Base-by-base conservation (phyloP, 192 early-diverging fungal species). In the Lunasporangiospora selenospora region DNA sequence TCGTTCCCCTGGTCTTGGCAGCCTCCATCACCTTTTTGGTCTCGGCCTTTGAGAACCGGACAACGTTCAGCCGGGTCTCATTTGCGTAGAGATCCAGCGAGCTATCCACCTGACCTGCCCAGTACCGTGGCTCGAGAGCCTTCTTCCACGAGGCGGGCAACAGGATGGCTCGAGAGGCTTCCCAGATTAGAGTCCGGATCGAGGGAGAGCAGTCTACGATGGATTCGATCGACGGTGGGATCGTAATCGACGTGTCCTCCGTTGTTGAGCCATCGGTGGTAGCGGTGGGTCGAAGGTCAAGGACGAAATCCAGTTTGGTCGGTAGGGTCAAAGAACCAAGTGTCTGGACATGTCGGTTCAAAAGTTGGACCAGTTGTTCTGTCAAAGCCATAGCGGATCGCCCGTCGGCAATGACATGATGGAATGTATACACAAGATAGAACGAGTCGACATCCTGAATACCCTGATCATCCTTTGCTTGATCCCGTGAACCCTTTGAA, bases 101-200 rank as follows among this genome's bases (percentile, higher is more conserved):
- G 21, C 59, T 62, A 26, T 73, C 69, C 23, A 73, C 33, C 49
- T 73, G 60, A 37, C 69, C 69, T 10, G 69, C 69, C 69, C 69
- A 73, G 55, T 73, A 73, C 36, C 41, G 45, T 5, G 40, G 41
- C 49, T 73, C 69, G 23, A 73, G 34, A 0, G 42, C 48, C 43
- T 58, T 73, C 29, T 73, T 73, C 2, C 52, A 1, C 13, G 58
- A 63, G 1, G 46, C 59, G 6, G 69, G 69, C 2, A 73, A 31
- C 5, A 73, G 23, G 1, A 73, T 24, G 13, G 54, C 59, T 6
- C 60, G 38, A 10, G 49, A 43, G 1, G 37, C 69, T 21, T 73
- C 69, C 15, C 11, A 45, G 27, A 73, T 7, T 16, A 73, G 23
- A 0, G 54, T 63, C 10, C 69, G 61, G 33, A 63, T 12, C 1